Evolutionary conservation across 352 stramenopile genomes (phyloP), one percentile per base, ranked within the genome.

Genomic region (Peronosclerospora sorghi): DNA sequence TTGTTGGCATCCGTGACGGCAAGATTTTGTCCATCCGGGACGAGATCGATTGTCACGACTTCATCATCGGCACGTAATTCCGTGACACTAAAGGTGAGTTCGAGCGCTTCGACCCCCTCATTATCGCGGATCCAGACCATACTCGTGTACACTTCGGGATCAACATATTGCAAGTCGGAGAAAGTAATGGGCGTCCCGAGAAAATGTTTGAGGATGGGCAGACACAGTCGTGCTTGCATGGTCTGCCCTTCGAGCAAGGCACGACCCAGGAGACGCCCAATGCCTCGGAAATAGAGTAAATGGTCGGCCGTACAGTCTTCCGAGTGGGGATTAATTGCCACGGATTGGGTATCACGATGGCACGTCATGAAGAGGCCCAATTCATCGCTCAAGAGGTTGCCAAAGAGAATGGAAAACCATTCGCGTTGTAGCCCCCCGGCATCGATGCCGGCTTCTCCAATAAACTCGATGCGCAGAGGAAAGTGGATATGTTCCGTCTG

Each of bases 1-100:
- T 97, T 91, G 76, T 98, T 98, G 32, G 89, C 85, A 41, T 97
- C 94, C 5, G 86, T 97, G 5, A 99, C 89, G 9, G 40, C 28
- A n/a, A 81, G 62, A 32, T 88, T 59, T 7, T 56, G 56, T 28
- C 78, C 78, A 34, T 68, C 53, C 0, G 60, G 48, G 14, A 84
- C 51, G 32, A 91, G 52, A 32, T 87, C 75, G 13, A 91, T 62
- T 7, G 76, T 79, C 8, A 79, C 48, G 5, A 77, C 68, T 40
- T 63, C 49, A 13, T 71, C 54, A 36, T 76, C 67, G 4, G 74
- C 66, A 14, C 62, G 72, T 27, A 83, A 53, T 50, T 91, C 75
- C 5, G 67, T 80, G 8, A 87, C 75, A 13, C 67, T 71, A 36
- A 88, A 91, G 0, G 71, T 87, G 30, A 91, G 62, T 20, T 76